Base-by-base conservation (phyloP, 164 flowering plant genomes). In the Magnolia changhungtana region DNA sequence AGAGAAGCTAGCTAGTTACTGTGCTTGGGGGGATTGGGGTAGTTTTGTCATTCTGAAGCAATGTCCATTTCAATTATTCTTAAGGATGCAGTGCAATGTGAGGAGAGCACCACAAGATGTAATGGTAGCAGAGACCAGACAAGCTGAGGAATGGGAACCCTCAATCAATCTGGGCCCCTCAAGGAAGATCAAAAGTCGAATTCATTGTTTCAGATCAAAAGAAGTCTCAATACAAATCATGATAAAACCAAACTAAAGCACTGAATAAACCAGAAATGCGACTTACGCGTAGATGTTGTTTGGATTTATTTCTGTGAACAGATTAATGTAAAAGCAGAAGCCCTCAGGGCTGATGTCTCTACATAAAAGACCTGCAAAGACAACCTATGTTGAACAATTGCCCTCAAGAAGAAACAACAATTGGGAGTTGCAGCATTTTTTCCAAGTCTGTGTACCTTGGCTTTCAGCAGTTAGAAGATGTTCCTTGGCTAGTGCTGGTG, bases 401-500 rank as follows among this genome's bases (percentile, higher is more conserved):
- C 73, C 51, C 23, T 61, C 20, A 19, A 37, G 45, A 37, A 37
- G 45, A 37, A 7, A 67, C 50, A 67, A 73, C 0, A 7, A 37
- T 52, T 45, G 70, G 55, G 3, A 14, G 37, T 27, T 65, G 19
- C 58, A 23, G 11, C 14, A 37, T 21, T 11, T 66, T 8, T 16
- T n/a, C 29, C 13, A 29, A 1, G 71, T 71, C 16, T 66, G 13
- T 31, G 67, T 82, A 89, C 99, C 99, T 90, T 83, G 90, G 85
- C 88, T 86, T 86, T 96, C 99, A 76, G 98, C 97, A 79, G 87
- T 83, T 50, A 94, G 84, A 77, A 94, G 97, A 82, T 96, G 97
- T 83, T 96, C 99, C 87, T 93, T 93, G 20, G 98, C 99, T 90
- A 96, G 84, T 23, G 91, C 95, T 67, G 99, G 99, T 75, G 99